Evolutionary conservation across 2,329 filamentous ascomycete species (phyloP).

Genomic region (Colletotrichum sp.): DNA sequence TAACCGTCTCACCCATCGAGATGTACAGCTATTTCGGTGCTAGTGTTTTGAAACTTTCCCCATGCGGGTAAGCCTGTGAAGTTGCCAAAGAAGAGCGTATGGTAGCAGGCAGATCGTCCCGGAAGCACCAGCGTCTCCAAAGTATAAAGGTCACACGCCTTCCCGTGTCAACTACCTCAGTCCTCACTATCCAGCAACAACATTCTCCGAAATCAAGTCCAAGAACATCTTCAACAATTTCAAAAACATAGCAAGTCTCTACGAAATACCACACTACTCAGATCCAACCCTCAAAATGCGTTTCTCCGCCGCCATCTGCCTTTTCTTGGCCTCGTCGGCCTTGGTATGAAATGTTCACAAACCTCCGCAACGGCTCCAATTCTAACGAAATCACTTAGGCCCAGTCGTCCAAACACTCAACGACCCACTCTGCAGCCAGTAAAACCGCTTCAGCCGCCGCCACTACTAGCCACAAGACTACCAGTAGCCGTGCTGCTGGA

Average conservation of each 20-base stretch:
- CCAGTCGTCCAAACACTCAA: background rate
- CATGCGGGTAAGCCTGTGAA: background rate
- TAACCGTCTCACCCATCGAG: background rate
- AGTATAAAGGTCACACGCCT: background rate
- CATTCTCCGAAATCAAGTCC: background rate
- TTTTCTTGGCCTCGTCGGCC: background rate
- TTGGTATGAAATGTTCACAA: background rate
- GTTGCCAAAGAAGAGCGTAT: background rate
- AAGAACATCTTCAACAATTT: background rate
- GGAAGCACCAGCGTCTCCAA: background rate
- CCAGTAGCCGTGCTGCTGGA: background rate
- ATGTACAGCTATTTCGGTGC: accelerated
- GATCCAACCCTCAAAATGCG: background rate
- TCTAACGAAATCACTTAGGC: background rate
- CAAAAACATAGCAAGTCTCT: background rate
- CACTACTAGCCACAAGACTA: background rate
- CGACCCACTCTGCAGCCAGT: background rate
- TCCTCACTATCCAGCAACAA: background rate
- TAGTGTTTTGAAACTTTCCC: background rate
- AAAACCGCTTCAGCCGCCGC: background rate
- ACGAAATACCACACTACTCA: background rate
- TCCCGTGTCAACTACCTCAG: background rate
- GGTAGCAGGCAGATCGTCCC: background rate
- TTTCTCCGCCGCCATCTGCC: background rate
- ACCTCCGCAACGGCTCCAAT: accelerated